These are phyloP conservation scores for Pyracantha coccinea DNA, from an alignment of 331 rosid species.

Conservation along the genomic window DNA sequence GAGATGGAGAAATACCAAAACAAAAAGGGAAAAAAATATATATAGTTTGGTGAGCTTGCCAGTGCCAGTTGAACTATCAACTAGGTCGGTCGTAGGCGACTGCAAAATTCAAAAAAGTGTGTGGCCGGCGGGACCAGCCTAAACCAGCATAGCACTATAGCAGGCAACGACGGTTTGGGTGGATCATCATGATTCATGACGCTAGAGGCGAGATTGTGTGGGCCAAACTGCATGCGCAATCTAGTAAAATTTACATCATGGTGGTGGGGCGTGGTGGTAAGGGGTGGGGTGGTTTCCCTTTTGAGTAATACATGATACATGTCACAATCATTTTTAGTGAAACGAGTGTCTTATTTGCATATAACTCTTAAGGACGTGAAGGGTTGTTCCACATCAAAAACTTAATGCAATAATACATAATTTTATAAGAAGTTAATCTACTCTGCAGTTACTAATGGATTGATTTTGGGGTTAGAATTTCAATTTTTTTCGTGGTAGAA, in stretches of 20 bases:
- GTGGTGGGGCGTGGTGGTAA: too few relatives aligned
- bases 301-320: not conserved
- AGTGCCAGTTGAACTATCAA: too few relatives aligned
- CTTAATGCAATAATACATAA: not conserved
- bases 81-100: too few relatives aligned
- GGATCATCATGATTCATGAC: not conserved
- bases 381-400: too few relatives aligned
- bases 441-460: not conserved
- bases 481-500: not conserved
- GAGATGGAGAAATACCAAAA: too few relatives aligned
- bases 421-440: too few relatives aligned
- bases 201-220: not conserved
- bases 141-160: not conserved
- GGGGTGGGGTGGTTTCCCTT: too few relatives aligned
- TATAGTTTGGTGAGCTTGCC: too few relatives aligned
- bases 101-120: too few relatives aligned
- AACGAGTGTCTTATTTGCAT: not conserved
- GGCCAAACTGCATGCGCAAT: not conserved
- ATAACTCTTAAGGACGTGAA: not conserved
- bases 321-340: not conserved
- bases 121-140: not conserved
- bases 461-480: not conserved
- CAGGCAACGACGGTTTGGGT: not conserved
- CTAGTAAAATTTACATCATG: not conserved
- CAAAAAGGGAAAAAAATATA: too few relatives aligned